Conservation (phyloP, 495 filamentous ascomycete genomes). For the Aspergillus saccharolyticus region DNA sequence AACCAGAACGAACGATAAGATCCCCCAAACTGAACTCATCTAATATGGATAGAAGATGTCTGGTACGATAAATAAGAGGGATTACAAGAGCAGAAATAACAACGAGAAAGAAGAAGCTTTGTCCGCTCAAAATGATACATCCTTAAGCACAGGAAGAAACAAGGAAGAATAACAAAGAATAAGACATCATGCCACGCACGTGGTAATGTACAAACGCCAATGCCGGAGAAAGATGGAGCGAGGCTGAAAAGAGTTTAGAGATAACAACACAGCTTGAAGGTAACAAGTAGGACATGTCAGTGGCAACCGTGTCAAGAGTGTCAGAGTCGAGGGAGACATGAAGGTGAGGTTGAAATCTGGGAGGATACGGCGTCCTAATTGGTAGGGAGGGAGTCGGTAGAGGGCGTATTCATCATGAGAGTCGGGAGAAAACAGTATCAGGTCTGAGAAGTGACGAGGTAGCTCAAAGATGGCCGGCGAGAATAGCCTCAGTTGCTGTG, state of each 20-base stretch:
- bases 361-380: no score
- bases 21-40: background rate
- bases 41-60: background rate
- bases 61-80: background rate
- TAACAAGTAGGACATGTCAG: background rate
- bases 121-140: background rate
- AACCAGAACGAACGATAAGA: background rate
- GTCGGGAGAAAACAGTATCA: background rate
- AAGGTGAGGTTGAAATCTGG: background rate
- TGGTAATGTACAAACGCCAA: background rate
- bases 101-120: background rate
- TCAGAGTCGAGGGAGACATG: background rate
- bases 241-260: background rate
- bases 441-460: background rate
- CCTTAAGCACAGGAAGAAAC: background rate
- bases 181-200: background rate
- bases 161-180: background rate
- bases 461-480: constrained; percentile 46
- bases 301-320: background rate
- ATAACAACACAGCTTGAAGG: background rate
- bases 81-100: background rate
- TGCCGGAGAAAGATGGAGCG: constrained; percentile 6
- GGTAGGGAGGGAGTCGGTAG: no score
- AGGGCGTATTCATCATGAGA: background rate
- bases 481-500: constrained; percentile 67